These are phyloP conservation scores for Annulohypoxylon maeteangense DNA, from an alignment of 495 filamentous ascomycete genomes.

Conservation along the genomic window DNA sequence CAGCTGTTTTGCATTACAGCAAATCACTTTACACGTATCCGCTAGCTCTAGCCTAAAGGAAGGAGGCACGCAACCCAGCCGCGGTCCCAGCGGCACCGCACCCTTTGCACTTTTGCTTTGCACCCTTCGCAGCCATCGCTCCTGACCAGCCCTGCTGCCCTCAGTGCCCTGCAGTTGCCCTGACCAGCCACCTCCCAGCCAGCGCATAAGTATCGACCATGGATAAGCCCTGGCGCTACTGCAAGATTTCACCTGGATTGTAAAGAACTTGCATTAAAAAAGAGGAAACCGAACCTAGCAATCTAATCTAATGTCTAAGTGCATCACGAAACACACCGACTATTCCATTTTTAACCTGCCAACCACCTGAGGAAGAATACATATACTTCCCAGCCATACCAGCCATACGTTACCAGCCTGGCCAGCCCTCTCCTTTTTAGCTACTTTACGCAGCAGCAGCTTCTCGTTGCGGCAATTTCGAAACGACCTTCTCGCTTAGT, in stretches of 20 bases:
- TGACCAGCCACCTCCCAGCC: not conserved
- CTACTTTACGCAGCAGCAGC: not conserved
- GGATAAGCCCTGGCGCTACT: slow-evolving; percentile 19
- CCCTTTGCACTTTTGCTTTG: no score
- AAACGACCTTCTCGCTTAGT: slow-evolving; percentile 6
- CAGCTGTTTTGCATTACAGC: slow-evolving; percentile 24
- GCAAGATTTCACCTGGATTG: slow-evolving; percentile 17
- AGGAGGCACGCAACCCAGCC: slow-evolving; percentile 7
- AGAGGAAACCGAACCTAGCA: not conserved
- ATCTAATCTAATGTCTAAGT: not conserved
- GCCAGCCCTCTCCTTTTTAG: not conserved
- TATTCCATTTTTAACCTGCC: not conserved
- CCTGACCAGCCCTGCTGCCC: not conserved
- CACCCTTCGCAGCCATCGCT: not conserved
- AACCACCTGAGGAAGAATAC: not conserved
- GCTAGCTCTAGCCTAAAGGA: slow-evolving; percentile 25
- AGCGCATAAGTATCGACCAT: slow-evolving; percentile 13
- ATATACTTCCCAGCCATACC: not conserved
- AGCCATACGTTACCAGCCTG: not conserved
- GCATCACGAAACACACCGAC: not conserved
- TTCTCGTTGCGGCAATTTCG: slow-evolving; percentile 9
- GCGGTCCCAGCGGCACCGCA: not conserved
- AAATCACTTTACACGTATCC: slow-evolving; percentile 30
- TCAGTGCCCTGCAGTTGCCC: not conserved
- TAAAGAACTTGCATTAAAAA: slow-evolving; percentile 22